Conservation (phyloP, 106 monocot species). For the Alisma plantagoaquatica region DNA sequence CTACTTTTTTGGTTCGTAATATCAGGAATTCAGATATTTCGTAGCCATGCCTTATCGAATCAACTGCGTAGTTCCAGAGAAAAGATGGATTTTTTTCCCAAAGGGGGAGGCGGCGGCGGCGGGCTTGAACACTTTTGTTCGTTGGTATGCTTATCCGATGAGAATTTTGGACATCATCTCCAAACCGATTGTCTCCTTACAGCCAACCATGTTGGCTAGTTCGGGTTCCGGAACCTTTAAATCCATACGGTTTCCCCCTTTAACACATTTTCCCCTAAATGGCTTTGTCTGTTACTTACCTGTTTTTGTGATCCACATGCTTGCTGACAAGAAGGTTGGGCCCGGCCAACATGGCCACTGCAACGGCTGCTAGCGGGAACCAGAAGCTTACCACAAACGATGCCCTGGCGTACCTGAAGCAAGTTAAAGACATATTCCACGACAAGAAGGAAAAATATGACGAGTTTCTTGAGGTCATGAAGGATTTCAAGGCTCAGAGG, state of each 20-base stretch:
- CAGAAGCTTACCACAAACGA: slow-evolving; percentile 65
- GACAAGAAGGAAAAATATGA: slow-evolving; percentile 78
- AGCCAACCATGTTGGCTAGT: background rate
- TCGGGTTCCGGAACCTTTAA: too few relatives aligned
- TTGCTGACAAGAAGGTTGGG: slow-evolving; percentile 28
- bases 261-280: too few relatives aligned
- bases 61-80: too few relatives aligned
- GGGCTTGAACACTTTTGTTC: too few relatives aligned
- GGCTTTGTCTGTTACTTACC: slow-evolving; percentile 1
- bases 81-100: too few relatives aligned
- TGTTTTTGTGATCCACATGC: slow-evolving; percentile 13
- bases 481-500: slow-evolving; percentile 91
- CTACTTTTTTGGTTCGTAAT: too few relatives aligned
- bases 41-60: too few relatives aligned
- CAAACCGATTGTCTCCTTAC: background rate
- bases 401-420: slow-evolving; percentile 71
- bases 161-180: background rate
- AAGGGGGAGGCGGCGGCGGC: too few relatives aligned
- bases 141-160: too few relatives aligned
- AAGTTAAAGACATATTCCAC: slow-evolving; percentile 76
- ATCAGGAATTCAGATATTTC: too few relatives aligned
- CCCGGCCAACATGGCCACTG: slow-evolving; percentile 29
- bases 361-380: slow-evolving; percentile 11
- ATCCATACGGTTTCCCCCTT: too few relatives aligned
- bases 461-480: slow-evolving; percentile 82